Percentiles rank a stretch among this genome's conserved stretches.
These are phyloP conservation scores for Aspergillus puulaauensis DNA, from an alignment of 2,329 filamentous ascomycete species.

Conservation along the genomic window DNA sequence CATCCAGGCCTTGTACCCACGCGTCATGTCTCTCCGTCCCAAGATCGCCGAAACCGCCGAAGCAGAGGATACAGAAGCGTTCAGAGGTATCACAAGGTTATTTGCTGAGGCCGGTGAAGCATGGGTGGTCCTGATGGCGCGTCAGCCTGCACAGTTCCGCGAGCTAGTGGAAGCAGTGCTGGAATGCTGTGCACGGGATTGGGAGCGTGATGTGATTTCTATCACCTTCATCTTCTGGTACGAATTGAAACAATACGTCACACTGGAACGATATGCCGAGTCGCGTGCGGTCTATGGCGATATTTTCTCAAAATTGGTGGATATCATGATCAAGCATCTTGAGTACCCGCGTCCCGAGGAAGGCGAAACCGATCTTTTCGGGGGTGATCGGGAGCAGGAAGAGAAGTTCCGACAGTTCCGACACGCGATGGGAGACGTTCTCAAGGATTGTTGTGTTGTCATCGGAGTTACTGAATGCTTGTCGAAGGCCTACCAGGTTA, in stretches of 20 bases:
- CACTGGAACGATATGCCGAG: conserved; percentile 83
- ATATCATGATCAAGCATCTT: conserved; percentile 87
- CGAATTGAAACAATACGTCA: conserved; percentile 94
- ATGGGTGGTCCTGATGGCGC: conserved; percentile 89
- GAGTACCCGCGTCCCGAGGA: conserved; percentile 79
- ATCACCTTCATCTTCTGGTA: conserved; percentile 98
- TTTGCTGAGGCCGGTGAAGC: conserved; percentile 92
- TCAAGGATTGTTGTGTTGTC: conserved; percentile 96
- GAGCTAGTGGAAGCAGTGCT: conserved; percentile 84
- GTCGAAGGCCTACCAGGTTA: conserved; percentile 79
- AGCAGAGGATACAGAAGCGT: conserved; percentile 79
- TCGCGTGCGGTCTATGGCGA: conserved; percentile 75
- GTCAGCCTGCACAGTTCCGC: conserved; percentile 77
- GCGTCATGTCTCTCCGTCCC: conserved; percentile 72
- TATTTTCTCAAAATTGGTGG: conserved; percentile 84
- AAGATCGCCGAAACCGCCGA: conserved; percentile 73
- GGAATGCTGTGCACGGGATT: conserved; percentile 86
- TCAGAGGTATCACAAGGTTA: conserved; percentile 84
- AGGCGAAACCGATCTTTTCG: conserved; percentile 81
- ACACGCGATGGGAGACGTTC: conserved; percentile 94
- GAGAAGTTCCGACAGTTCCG: conserved; percentile 97
- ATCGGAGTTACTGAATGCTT: conserved; percentile 91
- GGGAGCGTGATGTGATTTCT: conserved; percentile 85
- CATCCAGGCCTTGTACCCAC: conserved; percentile 80
- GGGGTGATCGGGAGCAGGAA: conserved; percentile 91